A percentile compares a stretch with the other conserved stretches of the same genome.
These are phyloP conservation scores for Claviceps pazoutovae DNA, from an alignment of 2,329 filamentous ascomycete species.

Conservation along the genomic window DNA sequence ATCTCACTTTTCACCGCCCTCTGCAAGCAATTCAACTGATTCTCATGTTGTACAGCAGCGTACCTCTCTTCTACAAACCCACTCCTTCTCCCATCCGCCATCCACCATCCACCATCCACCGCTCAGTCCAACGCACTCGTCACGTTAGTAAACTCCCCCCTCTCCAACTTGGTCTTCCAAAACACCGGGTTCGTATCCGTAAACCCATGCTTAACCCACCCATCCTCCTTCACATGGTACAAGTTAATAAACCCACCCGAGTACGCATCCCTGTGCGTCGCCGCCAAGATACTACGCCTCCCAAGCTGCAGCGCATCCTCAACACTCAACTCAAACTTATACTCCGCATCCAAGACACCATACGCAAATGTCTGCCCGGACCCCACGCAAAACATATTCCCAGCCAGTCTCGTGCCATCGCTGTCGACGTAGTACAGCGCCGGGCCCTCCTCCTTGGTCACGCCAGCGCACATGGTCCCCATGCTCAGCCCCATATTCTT, in stretches of 20 bases:
- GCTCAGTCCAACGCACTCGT: slow-evolving; percentile 53
- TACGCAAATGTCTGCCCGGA: slow-evolving; percentile 98
- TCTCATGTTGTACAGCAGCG: neutral
- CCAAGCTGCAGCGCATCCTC: slow-evolving; percentile 87
- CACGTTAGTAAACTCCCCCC: slow-evolving; percentile 96
- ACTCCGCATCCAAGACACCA: slow-evolving; percentile 92
- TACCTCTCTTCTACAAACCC: neutral
- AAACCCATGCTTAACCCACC: slow-evolving; percentile 98
- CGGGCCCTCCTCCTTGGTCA: slow-evolving; percentile 87
- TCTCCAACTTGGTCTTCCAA: slow-evolving; percentile 98
- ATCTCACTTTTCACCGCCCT: neutral
- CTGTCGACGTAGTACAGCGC: slow-evolving; percentile 96
- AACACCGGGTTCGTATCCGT: slow-evolving; percentile 97
- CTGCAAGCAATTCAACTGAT: too few relatives aligned
- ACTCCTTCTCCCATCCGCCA: neutral
- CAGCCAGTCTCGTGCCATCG: slow-evolving; percentile 81
- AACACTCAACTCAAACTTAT: slow-evolving; percentile 73
- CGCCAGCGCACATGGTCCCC: slow-evolving; percentile 98
- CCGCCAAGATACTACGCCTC: slow-evolving; percentile 81
- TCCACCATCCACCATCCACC: slow-evolving; percentile 1
- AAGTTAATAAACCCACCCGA: slow-evolving; percentile 97
- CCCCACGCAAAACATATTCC: slow-evolving; percentile 96
- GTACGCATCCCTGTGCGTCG: slow-evolving; percentile 95
- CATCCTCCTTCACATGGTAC: slow-evolving; percentile 97
- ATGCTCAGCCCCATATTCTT: slow-evolving; percentile 98